Percentiles rank a stretch among this genome's conserved stretches.
phyloP scores from a whole-genome alignment of 805 yeast species.

The Yarrowia osloensis region DNA sequence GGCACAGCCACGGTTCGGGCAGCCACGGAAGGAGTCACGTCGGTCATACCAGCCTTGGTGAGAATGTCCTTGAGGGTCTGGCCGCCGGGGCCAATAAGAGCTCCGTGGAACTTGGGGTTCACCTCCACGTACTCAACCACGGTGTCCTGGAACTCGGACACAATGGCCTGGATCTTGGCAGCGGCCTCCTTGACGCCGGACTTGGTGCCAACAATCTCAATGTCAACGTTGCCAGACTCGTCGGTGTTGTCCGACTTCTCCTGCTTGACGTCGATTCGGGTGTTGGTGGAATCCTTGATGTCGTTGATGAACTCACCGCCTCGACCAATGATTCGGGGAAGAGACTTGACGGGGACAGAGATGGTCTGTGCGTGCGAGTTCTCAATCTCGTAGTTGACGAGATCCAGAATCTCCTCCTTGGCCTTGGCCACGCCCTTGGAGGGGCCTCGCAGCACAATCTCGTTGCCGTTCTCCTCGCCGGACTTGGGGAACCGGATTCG shows the following conservation, averaged over 20 bases:
- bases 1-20: slow-evolving; percentile 70
- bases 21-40: slow-evolving; percentile 38
- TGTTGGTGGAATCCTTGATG: slow-evolving; percentile 67
- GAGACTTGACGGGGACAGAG: slow-evolving; percentile 68
- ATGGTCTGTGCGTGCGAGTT: slow-evolving; percentile 71
- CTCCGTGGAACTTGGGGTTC: slow-evolving; percentile 71
- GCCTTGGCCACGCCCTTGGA: slow-evolving; percentile 85
- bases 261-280: slow-evolving; percentile 46
- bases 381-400: slow-evolving; percentile 82
- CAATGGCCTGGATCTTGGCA: slow-evolving; percentile 63
- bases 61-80: slow-evolving; percentile 72
- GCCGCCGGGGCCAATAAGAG: slow-evolving; percentile 78
- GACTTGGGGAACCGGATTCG: slow-evolving; percentile 58
- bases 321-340: slow-evolving; percentile 87
- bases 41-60: slow-evolving; percentile 68
- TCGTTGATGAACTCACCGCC: slow-evolving; percentile 80
- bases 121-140: slow-evolving; percentile 62
- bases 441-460: slow-evolving; percentile 79
- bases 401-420: slow-evolving; percentile 77
- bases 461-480: slow-evolving; percentile 47
- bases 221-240: slow-evolving; percentile 51
- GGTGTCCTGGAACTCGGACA: slow-evolving; percentile 63
- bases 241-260: slow-evolving; percentile 44
- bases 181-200: slow-evolving; percentile 69
- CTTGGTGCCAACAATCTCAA: slow-evolving; percentile 77